Evolutionary conservation across 2,329 filamentous ascomycete species (phyloP), one percentile per base, ranked within the genome.

Genomic region (Ciborinia camelliae): DNA sequence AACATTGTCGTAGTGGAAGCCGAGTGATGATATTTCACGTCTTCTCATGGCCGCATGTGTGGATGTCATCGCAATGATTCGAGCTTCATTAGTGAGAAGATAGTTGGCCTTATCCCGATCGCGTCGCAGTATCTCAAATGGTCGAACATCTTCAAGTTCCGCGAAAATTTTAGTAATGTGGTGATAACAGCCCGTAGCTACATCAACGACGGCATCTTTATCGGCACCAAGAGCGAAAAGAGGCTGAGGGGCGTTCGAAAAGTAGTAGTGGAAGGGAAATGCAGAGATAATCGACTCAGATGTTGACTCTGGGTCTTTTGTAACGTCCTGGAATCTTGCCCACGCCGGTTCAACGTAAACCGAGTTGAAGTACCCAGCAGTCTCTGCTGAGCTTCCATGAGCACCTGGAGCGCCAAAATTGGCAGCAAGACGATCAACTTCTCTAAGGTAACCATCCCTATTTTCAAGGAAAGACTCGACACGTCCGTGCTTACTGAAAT

Each of bases 51-150:
- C 95, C 5, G 95, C 96, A 76, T 99, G 95, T 0, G 96, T 99
- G 4, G 93, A 96, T 23, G 95, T 99, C 96, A 99, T 99, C 65
- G 95, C 96, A 69, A 99, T 89, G 68, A 99, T 95, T 43, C 95
- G 89, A n/a, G 96, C 96, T 77, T 98, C 94, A 73, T 92, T 97
- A 7, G 92, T 90, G 41, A 99, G 84, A 7, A 99, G 86, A 74
- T 99, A 99, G 76, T 98, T 98, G 60, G 93, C 90, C 79, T 96
- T 97, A 75, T 99, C 95, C 43, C 90, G 88, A 68, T 93, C 90
- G 63, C 90, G 89, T 60, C 92, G 87, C 64, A 99, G 79, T 59
- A 99, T 93, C 78, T 99, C 95, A 73, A 99, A 99, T 0, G 95
- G 96, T 71, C 93, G 85, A 53, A 96, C 94, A 74, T 98, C 93